Evolutionary conservation across 768 basidiomycete species (phyloP), one percentile per base, ranked within the genome.

Genomic region (Xerocomus brunneocitrinus): DNA sequence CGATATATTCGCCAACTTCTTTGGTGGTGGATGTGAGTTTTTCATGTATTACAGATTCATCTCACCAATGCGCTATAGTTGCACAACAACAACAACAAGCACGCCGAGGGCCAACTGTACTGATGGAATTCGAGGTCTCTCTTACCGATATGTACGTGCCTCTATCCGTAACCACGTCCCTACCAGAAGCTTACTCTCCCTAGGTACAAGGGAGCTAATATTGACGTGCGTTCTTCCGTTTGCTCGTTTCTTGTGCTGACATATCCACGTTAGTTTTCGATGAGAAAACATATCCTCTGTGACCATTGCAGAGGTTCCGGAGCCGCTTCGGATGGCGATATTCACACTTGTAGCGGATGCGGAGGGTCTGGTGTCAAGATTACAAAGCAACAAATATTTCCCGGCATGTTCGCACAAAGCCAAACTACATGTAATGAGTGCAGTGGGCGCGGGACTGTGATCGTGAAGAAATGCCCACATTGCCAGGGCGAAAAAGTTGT

Each of bases 261-360:
- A 24, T n/a, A 41, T 57, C 35, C 5, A 4, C 1, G 30, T 1
- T 12, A 98, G 93, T 95, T 99, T 71, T 87, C 89, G 75, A 79
- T 98, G 67, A 88, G 85, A 69, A 95, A 95, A 67, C 83, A 85
- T 49, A 83, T 95, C 34, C 84, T 99, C 16, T 99, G 97, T 65
- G 94, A 98, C 69, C 91, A 97, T 67, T 99, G 97, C 73, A 86
- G 94, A 64, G 97, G 97, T 24, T 84, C 91, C 0, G 97, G 97
- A 24, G 97, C 97, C 0, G 89, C 92, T 2, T 89, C 91, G 0
- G 90, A 92, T 54, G 70, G 79, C 7, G 91, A 97, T 65, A 89
- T 97, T 45, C 89, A 92, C 62, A 79, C 81, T n/a, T 99, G 97
- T 67, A 68, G 81, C 3, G 80, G 80, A 10, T 99, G 97, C 65